These are phyloP conservation scores for Sporothrix mexicana DNA, from an alignment of 2,329 filamentous ascomycete genomes.

Conservation along the genomic window DNA sequence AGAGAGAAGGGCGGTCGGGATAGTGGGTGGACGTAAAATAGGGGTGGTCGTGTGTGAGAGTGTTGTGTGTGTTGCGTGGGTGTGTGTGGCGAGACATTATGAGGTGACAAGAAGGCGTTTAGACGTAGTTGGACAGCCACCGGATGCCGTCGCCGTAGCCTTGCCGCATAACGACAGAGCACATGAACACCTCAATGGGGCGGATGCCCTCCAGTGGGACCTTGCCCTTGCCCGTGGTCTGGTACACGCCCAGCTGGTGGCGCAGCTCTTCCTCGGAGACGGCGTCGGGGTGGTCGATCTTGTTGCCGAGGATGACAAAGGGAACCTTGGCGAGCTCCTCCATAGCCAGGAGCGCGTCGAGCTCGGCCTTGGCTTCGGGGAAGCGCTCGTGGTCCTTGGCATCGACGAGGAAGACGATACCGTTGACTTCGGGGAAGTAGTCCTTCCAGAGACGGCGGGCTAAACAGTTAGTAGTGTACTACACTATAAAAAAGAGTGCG, in stretches of 20 bases:
- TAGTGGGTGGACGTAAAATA: constrained; percentile 11
- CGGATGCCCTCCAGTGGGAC: constrained; percentile 86
- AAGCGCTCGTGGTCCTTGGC: constrained; percentile 97
- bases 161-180: constrained; percentile 97
- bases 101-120: constrained; percentile 44
- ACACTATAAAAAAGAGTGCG: background rate
- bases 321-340: constrained; percentile 95
- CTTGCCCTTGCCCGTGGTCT: constrained; percentile 96
- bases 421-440: constrained; percentile 95
- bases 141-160: constrained; percentile 90
- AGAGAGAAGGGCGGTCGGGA: background rate
- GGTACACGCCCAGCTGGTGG: constrained; percentile 89
- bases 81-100: background rate
- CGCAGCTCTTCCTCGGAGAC: constrained; percentile 95
- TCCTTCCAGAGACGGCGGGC: constrained; percentile 95
- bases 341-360: constrained; percentile 94
- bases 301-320: constrained; percentile 96
- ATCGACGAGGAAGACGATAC: constrained; percentile 97
- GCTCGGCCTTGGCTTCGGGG: constrained; percentile 91
- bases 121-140: constrained; percentile 93
- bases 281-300: constrained; percentile 97
- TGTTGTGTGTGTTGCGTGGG: background rate
- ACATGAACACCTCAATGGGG: constrained; percentile 98
- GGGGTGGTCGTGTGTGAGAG: background rate
- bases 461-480: constrained; percentile 44